phyloP scores from a whole-genome alignment of 805 yeast genomes.

The Metschnikowia lunata region DNA sequence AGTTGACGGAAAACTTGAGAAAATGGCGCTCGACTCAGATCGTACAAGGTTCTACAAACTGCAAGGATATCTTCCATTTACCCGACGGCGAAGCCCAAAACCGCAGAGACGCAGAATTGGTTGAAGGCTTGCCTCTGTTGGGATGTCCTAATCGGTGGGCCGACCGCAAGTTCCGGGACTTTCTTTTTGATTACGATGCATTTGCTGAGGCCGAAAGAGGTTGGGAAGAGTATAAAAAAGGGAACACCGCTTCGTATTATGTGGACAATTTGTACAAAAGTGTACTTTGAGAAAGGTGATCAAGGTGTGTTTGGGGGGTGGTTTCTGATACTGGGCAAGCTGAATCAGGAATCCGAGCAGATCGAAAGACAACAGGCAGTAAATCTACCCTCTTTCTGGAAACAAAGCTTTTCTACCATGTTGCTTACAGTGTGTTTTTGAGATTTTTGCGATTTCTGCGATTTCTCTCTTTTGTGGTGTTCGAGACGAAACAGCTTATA shows the following conservation, averaged over 20 bases:
- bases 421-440: too few species aligned
- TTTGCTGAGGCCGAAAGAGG: constrained; percentile 21
- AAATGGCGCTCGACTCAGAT: constrained; percentile 6
- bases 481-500: too few species aligned
- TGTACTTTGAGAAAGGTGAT: not conserved
- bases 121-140: constrained; percentile 15
- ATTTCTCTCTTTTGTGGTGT: too few species aligned
- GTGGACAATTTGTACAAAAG: not conserved
- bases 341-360: too few species aligned
- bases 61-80: constrained; percentile 22
- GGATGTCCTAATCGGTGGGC: constrained; percentile 24
- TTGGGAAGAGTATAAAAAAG: constrained; percentile 11
- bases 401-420: too few species aligned
- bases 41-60: constrained; percentile 13
- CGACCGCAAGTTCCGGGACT: constrained; percentile 23
- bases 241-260: not conserved
- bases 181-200: constrained; percentile 24
- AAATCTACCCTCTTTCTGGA: too few species aligned
- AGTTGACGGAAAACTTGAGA: constrained; percentile 3
- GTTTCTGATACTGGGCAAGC: too few species aligned
- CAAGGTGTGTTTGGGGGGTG: too few species aligned
- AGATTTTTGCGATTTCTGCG: too few species aligned
- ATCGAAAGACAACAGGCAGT: too few species aligned
- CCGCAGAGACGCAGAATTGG: constrained; percentile 19
- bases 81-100: constrained; percentile 25